Evolutionary conservation across 2,329 filamentous ascomycete species (phyloP).

Genomic region (Fusarium marasasianum): DNA sequence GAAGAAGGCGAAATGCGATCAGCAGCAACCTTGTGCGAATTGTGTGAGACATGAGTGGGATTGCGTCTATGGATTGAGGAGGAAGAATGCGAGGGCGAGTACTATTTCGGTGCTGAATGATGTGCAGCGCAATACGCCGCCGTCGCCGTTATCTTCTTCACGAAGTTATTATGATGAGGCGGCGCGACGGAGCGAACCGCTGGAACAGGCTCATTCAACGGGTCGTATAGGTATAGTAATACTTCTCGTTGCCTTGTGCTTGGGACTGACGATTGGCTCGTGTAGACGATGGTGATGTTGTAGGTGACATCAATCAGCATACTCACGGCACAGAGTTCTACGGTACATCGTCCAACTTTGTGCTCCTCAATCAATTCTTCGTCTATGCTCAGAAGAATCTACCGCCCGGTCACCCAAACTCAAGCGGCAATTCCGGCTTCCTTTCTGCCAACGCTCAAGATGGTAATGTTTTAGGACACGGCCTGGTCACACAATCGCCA

Average conservation of each 20-base stretch:
- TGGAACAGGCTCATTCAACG: not conserved
- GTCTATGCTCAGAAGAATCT: not conserved
- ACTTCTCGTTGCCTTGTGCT: rapidly evolving
- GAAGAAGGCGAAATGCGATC: conserved; percentile 1
- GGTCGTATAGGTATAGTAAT: not conserved
- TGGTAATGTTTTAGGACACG: rapidly evolving
- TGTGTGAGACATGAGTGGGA: not conserved
- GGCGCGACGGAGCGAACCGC: not conserved
- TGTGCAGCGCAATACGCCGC: not conserved
- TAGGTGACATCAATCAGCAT: conserved; percentile 1
- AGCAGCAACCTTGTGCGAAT: conserved; percentile 1
- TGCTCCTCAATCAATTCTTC: conserved; percentile 1
- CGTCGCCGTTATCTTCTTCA: not conserved
- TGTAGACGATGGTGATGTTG: not conserved
- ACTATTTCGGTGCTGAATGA: not conserved
- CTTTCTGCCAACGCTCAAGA: not conserved
- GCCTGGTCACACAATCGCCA: not conserved
- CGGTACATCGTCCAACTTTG: conserved; percentile 2
- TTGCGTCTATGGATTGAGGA: not conserved
- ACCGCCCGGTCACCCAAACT: not conserved
- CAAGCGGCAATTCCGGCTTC: not conserved
- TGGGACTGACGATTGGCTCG: not conserved
- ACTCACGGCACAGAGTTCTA: conserved; percentile 4
- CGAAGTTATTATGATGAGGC: not conserved
- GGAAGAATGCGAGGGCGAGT: not conserved